Percentiles rank a stretch among this genome's conserved stretches.
Evolutionary conservation across 768 basidiomycete species (phyloP).

Genomic region (Leccinum longicurvipes): DNA sequence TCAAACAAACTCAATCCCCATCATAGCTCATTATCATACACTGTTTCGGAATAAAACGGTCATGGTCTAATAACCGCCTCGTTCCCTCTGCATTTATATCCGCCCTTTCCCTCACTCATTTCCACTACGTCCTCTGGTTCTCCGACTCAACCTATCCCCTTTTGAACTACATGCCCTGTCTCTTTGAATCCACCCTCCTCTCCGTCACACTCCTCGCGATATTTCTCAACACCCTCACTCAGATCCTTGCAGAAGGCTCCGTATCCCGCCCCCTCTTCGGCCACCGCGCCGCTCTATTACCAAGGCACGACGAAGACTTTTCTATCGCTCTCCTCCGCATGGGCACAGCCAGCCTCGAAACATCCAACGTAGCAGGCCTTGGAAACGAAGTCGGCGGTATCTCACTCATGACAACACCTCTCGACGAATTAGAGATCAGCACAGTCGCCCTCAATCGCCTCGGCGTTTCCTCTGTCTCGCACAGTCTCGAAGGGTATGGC

Average conservation of each 20-base stretch:
- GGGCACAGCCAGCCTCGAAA: slow-evolving; percentile 73
- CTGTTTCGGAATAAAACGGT: slow-evolving; percentile 58
- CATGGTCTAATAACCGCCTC: slow-evolving; percentile 65
- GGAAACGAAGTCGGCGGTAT: slow-evolving; percentile 71
- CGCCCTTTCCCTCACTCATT: slow-evolving; percentile 59
- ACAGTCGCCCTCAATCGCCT: slow-evolving; percentile 39
- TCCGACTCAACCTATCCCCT: slow-evolving; percentile 56
- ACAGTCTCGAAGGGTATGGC: slow-evolving; percentile 25
- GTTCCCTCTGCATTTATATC: slow-evolving; percentile 65
- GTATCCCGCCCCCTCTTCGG: slow-evolving; percentile 62
- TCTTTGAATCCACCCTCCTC: slow-evolving; percentile 65
- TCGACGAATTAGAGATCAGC: slow-evolving; percentile 25
- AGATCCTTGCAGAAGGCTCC: slow-evolving; percentile 59
- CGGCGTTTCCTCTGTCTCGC: slow-evolving; percentile 41
- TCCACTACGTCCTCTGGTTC: slow-evolving; percentile 57
- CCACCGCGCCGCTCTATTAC: slow-evolving; percentile 37
- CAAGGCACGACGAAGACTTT: slow-evolving; percentile 71
- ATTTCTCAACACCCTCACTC: slow-evolving; percentile 59
- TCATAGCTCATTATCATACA: slow-evolving; percentile 61
- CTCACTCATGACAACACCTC: slow-evolving; percentile 16
- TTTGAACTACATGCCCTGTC: slow-evolving; percentile 69
- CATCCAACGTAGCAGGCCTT: slow-evolving; percentile 66
- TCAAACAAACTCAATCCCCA: not conserved
- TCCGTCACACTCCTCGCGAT: slow-evolving; percentile 56
- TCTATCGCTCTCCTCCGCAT: slow-evolving; percentile 66